These are phyloP conservation scores for Dionaea muscipula DNA, from an alignment of 179 eudicot genomes.

Conservation along the genomic window DNA sequence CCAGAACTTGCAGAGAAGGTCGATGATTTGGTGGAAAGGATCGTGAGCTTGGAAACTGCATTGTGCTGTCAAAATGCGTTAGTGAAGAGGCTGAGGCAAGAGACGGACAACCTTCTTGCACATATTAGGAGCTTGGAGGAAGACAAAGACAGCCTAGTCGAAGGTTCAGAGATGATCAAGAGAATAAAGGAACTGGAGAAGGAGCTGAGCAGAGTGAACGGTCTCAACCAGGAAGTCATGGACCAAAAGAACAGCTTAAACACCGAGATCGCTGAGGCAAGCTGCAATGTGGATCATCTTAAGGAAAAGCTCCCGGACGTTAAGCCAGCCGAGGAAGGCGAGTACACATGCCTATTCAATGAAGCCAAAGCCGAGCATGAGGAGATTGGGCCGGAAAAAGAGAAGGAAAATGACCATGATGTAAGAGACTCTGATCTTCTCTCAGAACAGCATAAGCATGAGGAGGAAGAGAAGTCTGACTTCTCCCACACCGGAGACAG, in stretches of 20 bases:
- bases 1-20: slow-evolving; percentile 76
- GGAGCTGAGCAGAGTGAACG: slow-evolving; percentile 38
- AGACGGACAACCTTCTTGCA: slow-evolving; percentile 39
- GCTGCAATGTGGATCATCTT: slow-evolving; percentile 41
- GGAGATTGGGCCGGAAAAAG: slow-evolving; percentile 19
- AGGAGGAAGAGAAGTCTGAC: slow-evolving; percentile 24
- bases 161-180: slow-evolving; percentile 20
- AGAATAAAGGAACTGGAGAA: slow-evolving; percentile 48
- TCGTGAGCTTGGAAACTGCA: slow-evolving; percentile 46
- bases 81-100: slow-evolving; percentile 46
- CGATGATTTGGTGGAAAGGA: slow-evolving; percentile 64
- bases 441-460: slow-evolving; percentile 12
- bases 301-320: slow-evolving; percentile 41
- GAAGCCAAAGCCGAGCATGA: slow-evolving; percentile 22
- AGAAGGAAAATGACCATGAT: slow-evolving; percentile 15
- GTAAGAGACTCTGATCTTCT: slow-evolving; percentile 5
- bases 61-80: slow-evolving; percentile 57
- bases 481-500: slow-evolving; percentile 13
- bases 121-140: slow-evolving; percentile 42
- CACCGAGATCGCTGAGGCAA: slow-evolving; percentile 37
- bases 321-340: slow-evolving; percentile 44
- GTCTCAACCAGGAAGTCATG: slow-evolving; percentile 30
- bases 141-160: slow-evolving; percentile 29
- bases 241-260: slow-evolving; percentile 28
- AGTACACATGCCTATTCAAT: slow-evolving; percentile 10